Conservation (phyloP, 371 early-diverging fungal species). For the Rhizomucor pusillus region DNA sequence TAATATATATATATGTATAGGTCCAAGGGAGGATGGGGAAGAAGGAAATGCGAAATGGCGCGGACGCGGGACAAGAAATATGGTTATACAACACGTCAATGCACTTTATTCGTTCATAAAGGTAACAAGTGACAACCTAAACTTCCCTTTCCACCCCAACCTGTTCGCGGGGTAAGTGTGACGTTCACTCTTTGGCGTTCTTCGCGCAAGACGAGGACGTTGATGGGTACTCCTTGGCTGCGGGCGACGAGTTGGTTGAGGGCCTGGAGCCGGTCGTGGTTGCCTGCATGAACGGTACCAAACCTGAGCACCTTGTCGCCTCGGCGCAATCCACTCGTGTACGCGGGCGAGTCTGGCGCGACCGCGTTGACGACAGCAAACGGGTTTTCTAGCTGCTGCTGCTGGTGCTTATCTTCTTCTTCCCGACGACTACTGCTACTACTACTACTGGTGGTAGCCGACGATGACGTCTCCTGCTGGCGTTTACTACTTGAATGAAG, state of each 20-base stretch:
- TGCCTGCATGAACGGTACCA: conserved; percentile 50
- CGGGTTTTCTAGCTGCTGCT: conserved; percentile 27
- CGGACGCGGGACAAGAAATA: neutral
- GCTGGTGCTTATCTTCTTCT: conserved; percentile 12
- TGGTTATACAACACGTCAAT: neutral
- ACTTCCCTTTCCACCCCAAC: conserved; percentile 77
- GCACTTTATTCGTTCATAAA: conserved; percentile 4
- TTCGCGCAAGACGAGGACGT: conserved; percentile 48
- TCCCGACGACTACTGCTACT: too few relatives aligned
- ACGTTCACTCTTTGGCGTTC: conserved; percentile 22
- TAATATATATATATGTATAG: neutral
- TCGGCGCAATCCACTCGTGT: conserved; percentile 59
- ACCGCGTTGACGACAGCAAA: conserved; percentile 84
- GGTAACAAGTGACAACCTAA: conserved; percentile 63
- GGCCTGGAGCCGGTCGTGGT: conserved; percentile 48
- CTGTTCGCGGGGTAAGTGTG: conserved; percentile 53
- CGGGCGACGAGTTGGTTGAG: conserved; percentile 53
- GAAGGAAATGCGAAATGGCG: too few relatives aligned
- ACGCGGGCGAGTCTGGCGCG: conserved; percentile 80
- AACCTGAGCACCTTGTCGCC: conserved; percentile 67
- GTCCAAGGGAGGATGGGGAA: too few relatives aligned
- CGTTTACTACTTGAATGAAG: conserved; percentile 71
- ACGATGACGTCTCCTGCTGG: too few relatives aligned
- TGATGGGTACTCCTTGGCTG: conserved; percentile 50
- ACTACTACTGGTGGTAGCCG: too few relatives aligned